Conservation (phyloP, 768 basidiomycete genomes). For the Tylopilus sp. region DNA sequence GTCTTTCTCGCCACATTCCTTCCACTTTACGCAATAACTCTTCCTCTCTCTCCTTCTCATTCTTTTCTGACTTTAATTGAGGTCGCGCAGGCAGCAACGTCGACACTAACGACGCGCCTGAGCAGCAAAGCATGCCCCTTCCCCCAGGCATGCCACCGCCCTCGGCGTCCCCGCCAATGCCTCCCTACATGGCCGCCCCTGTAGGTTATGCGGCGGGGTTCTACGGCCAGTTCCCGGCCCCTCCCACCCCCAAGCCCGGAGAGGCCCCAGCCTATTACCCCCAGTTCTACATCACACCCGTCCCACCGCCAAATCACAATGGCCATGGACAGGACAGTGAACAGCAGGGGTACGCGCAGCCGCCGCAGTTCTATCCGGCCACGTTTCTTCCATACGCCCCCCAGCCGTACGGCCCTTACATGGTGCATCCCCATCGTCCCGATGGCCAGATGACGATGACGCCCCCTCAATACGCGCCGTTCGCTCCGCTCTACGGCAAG, state of each 20-base stretch:
- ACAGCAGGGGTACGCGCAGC: constrained; percentile 37
- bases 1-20: constrained; percentile 27
- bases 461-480: constrained; percentile 37
- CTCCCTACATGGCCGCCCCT: constrained; percentile 47
- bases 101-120: constrained; percentile 43
- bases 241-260: constrained; percentile 48
- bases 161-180: constrained; percentile 45
- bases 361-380: constrained; percentile 45
- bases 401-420: constrained; percentile 47
- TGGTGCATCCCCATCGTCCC: constrained; percentile 42
- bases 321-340: constrained; percentile 41
- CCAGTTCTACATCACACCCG: constrained; percentile 45
- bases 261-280: constrained; percentile 51
- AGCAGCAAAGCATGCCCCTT: constrained; percentile 41
- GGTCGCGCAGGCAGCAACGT: constrained; percentile 57
- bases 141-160: constrained; percentile 41
- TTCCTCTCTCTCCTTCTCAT: constrained; percentile 1
- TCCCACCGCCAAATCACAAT: constrained; percentile 39
- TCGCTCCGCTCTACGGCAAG: constrained; percentile 38
- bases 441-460: constrained; percentile 37
- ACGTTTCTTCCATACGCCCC: constrained; percentile 46
- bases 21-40: constrained; percentile 16
- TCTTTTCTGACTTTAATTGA: constrained; percentile 46
- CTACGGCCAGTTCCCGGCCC: constrained; percentile 52
- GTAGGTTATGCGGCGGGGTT: constrained; percentile 53